Percentiles rank a stretch among this genome's conserved stretches.
Evolutionary conservation across 2,329 filamentous ascomycete genomes (phyloP).

Genomic region (Neofusicoccum sp.): DNA sequence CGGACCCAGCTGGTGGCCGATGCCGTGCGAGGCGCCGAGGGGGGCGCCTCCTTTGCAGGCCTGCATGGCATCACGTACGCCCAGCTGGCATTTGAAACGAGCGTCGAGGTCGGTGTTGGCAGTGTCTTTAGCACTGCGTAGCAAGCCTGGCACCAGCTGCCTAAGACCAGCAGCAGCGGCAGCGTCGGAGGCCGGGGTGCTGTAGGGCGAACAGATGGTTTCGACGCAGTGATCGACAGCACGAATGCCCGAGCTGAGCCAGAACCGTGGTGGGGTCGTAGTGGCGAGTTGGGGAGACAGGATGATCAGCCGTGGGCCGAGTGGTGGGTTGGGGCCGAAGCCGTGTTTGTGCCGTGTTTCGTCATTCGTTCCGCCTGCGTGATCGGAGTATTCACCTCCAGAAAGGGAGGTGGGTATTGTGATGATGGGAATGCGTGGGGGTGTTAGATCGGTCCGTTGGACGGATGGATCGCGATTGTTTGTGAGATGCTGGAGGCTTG

Average conservation of each 20-base stretch:
- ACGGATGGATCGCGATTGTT: conserved; percentile 35
- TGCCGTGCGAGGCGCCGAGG: conserved; percentile 41
- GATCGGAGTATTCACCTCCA: conserved; percentile 41
- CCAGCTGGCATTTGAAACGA: conserved; percentile 49
- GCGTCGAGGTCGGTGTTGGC: conserved; percentile 46
- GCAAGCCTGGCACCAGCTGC: conserved; percentile 43
- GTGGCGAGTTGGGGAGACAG: conserved; percentile 54
- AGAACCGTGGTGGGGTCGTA: conserved; percentile 54
- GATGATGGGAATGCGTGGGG: conserved; percentile 36
- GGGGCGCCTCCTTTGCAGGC: conserved; percentile 42
- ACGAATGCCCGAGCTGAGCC: conserved; percentile 58
- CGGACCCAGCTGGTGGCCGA: conserved; percentile 48
- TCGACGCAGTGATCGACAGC: conserved; percentile 59
- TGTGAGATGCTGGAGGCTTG: conserved; percentile 42
- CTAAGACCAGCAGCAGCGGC: conserved; percentile 41
- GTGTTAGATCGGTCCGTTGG: conserved; percentile 1
- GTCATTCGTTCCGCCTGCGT: conserved; percentile 42
- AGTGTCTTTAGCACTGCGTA: conserved; percentile 38
- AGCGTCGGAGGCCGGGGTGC: conserved; percentile 33
- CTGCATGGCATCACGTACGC: conserved; percentile 54
- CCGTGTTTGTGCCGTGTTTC: conserved; percentile 24
- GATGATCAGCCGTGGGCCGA: conserved; percentile 53
- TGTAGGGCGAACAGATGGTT: conserved; percentile 47
- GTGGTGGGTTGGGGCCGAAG: conserved; percentile 25
- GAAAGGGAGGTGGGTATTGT: conserved; percentile 44